Evolutionary conservation across 75 land plant species (phyloP).

Genomic region (Adiantum capillusveneris): DNA sequence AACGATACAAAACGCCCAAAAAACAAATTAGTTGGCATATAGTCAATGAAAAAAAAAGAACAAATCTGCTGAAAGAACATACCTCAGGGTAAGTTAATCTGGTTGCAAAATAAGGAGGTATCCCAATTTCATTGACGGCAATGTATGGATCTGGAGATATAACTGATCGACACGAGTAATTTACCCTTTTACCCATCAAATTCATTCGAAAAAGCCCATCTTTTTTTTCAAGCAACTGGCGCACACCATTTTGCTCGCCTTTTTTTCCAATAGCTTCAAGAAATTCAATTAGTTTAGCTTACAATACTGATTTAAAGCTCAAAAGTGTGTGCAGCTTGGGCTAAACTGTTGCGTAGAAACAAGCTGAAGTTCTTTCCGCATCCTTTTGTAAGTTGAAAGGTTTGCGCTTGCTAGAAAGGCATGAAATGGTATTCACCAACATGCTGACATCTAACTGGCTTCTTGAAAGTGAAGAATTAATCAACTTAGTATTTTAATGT

Average conservation of each 20-base stretch:
- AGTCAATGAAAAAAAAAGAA: not conserved
- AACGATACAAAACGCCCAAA: not conserved
- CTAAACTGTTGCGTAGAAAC: no score
- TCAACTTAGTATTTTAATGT: no score
- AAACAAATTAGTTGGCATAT: not conserved
- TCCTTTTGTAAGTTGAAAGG: no score
- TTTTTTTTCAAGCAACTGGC: constrained; percentile 84
- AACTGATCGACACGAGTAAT: constrained; percentile 91
- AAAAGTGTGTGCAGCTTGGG: no score
- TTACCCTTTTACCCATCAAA: constrained; percentile 98
- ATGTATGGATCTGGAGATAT: constrained; percentile 97
- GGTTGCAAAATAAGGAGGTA: constrained; percentile 86
- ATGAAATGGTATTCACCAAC: no score
- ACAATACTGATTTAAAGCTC: no score
- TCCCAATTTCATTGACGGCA: constrained; percentile 97
- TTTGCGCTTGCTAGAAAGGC: no score
- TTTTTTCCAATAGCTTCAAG: constrained; percentile 5
- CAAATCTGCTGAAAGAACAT: not conserved
- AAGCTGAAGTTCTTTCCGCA: no score
- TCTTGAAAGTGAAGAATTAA: no score
- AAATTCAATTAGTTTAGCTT: not conserved
- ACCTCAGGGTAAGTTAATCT: constrained; percentile 95
- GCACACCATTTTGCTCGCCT: constrained; percentile 43
- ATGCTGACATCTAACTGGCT: no score
- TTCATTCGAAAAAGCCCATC: constrained; percentile 89